These are phyloP conservation scores for Amanita pallidorosea DNA, from an alignment of 768 basidiomycete species.

Conservation along the genomic window DNA sequence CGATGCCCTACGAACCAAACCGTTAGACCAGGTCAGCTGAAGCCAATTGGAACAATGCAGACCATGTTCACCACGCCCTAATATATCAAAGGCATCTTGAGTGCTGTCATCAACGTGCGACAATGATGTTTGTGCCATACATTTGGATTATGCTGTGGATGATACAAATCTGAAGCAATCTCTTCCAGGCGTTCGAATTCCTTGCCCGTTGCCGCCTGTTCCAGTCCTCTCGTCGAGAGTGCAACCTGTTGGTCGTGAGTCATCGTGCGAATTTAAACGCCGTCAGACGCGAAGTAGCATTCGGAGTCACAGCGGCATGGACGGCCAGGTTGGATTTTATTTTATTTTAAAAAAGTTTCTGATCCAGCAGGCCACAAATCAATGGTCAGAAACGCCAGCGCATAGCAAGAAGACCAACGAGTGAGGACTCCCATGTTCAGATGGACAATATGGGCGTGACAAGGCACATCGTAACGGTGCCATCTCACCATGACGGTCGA, in stretches of 20 bases:
- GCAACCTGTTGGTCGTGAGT: background rate
- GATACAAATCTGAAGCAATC: background rate
- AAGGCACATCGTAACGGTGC: background rate
- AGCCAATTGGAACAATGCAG: background rate
- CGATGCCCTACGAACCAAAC: slow-evolving; percentile 6
- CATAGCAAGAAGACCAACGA: too few species aligned
- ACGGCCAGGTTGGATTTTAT: too few species aligned
- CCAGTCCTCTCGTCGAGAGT: background rate
- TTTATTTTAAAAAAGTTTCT: too few species aligned
- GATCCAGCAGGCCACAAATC: too few species aligned
- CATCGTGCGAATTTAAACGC: background rate
- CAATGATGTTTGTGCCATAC: background rate
- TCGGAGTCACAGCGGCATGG: background rate
- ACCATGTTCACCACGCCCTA: background rate
- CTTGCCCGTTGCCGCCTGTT: background rate
- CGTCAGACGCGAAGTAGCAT: too few species aligned
- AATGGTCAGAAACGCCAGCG: background rate
- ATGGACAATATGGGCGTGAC: background rate
- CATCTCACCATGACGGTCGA: background rate
- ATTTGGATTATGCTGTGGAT: background rate
- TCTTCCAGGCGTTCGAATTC: background rate
- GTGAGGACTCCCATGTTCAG: background rate
- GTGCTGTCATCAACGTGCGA: background rate
- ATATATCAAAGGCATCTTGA: too few species aligned
- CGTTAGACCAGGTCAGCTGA: background rate